Evolutionary conservation across 371 early-diverging fungal species (phyloP).

Genomic region (Mortierella sp.): DNA sequence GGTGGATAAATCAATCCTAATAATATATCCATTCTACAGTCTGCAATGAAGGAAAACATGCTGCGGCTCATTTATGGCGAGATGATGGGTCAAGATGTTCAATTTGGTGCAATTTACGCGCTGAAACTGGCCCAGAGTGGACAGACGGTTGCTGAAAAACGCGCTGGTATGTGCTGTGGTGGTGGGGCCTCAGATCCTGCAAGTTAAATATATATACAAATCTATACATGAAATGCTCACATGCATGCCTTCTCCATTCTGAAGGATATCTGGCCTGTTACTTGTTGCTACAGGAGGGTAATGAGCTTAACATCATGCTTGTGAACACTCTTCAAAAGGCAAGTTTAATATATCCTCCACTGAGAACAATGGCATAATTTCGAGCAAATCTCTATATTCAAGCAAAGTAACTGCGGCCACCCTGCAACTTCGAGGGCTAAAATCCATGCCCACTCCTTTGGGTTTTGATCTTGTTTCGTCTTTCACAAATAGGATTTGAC

Average conservation of each 20-base stretch:
- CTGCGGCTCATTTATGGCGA: constrained; percentile 50
- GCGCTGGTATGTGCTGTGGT: constrained; percentile 30
- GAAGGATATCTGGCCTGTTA: constrained; percentile 51
- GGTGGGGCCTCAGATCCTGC: neutral
- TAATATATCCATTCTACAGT: constrained; percentile 4
- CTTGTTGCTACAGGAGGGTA: constrained; percentile 49
- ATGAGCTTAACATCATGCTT: constrained; percentile 56
- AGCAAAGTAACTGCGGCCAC: neutral
- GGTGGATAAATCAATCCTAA: neutral
- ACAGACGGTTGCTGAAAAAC: constrained; percentile 53
- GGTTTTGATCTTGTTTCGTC: neutral
- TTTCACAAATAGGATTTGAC: constrained; percentile 35
- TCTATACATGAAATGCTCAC: neutral
- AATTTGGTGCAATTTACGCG: constrained; percentile 55
- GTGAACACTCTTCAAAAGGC: constrained; percentile 56
- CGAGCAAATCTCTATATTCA: too few relatives aligned
- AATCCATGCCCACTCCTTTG: neutral
- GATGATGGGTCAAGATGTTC: constrained; percentile 55
- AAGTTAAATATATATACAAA: neutral
- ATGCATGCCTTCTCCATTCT: neutral
- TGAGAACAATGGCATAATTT: neutral
- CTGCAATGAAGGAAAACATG: constrained; percentile 55
- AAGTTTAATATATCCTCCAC: neutral
- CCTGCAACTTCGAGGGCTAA: neutral
- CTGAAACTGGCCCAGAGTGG: constrained; percentile 55